Conservation (phyloP, 2,329 filamentous ascomycete genomes). For the Fusarium citri region DNA sequence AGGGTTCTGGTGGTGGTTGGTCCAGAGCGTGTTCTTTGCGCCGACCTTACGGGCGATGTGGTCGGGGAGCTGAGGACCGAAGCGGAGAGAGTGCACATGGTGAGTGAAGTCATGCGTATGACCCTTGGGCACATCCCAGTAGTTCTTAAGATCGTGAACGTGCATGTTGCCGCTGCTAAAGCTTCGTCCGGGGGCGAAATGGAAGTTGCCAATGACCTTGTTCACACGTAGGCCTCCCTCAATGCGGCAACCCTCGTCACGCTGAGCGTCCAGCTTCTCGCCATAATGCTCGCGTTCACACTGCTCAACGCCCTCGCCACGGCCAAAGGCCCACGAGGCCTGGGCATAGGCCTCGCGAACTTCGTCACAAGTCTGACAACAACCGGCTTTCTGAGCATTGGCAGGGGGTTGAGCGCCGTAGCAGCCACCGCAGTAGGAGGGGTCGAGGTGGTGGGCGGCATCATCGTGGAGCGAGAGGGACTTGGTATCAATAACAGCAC, state of each 20-base stretch:
- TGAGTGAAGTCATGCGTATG: slow-evolving; percentile 89
- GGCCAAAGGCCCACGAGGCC: slow-evolving; percentile 92
- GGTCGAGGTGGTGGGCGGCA: slow-evolving; percentile 81
- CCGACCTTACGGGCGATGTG: slow-evolving; percentile 71
- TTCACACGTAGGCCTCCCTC: slow-evolving; percentile 94
- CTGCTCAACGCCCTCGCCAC: slow-evolving; percentile 92
- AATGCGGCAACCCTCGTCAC: slow-evolving; percentile 92
- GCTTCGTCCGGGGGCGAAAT: slow-evolving; percentile 93
- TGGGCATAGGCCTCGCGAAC: slow-evolving; percentile 93
- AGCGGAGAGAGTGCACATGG: slow-evolving; percentile 87
- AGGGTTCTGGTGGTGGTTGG: slow-evolving; percentile 91
- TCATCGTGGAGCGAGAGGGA: slow-evolving; percentile 75
- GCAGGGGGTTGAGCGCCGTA: slow-evolving; percentile 83
- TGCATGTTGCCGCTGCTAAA: slow-evolving; percentile 98
- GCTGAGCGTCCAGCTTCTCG: slow-evolving; percentile 87
- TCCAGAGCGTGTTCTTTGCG: slow-evolving; percentile 70
- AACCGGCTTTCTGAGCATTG: slow-evolving; percentile 81
- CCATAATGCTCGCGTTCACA: slow-evolving; percentile 94
- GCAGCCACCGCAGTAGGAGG: slow-evolving; percentile 92
- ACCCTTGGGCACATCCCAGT: slow-evolving; percentile 78
- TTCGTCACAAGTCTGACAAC: slow-evolving; percentile 97
- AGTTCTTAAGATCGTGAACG: slow-evolving; percentile 97
- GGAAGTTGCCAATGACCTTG: slow-evolving; percentile 99
- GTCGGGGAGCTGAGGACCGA: slow-evolving; percentile 90
- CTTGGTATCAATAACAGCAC: slow-evolving; percentile 77